Conservation (phyloP, 2,329 filamentous ascomycete genomes). For the Akanthomyces dipterigenus region DNA sequence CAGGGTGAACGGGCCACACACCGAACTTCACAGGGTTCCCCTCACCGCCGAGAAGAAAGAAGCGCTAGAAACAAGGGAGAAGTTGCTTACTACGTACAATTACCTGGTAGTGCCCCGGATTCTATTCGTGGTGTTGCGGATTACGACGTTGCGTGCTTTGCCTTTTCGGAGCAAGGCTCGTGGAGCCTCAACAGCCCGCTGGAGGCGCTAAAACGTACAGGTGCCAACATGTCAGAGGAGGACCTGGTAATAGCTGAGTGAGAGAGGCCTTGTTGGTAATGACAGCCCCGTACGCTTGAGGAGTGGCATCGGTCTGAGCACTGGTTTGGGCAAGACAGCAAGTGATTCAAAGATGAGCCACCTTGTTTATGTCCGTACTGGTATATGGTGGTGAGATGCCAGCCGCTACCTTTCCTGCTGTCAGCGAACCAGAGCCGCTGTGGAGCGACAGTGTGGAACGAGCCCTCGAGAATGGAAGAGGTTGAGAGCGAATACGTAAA, state of each 20-base stretch:
- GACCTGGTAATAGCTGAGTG: neutral
- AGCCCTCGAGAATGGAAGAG: neutral
- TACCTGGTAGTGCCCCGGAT: neutral
- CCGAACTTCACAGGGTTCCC: neutral
- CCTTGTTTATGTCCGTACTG: no score
- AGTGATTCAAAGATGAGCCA: neutral
- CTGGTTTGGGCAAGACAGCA: neutral
- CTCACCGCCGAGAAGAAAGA: neutral
- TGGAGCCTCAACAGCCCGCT: neutral
- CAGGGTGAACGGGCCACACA: neutral
- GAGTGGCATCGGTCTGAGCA: no score
- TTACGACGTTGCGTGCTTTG: neutral
- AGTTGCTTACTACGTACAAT: no score
- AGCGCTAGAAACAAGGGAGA: neutral
- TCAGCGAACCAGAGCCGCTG: neutral
- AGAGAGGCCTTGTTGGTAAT: neutral
- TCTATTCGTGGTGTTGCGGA: neutral
- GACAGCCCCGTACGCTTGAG: no score
- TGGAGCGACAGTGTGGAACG: neutral
- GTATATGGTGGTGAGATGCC: neutral
- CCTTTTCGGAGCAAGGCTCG: slow-evolving; percentile 2
- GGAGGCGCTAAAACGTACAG: neutral
- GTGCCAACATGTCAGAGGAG: no score
- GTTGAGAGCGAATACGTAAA: neutral
- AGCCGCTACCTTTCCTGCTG: neutral